Base-by-base conservation (phyloP, 345 rosid genomes). In the Dimocarpus longan region DNA sequence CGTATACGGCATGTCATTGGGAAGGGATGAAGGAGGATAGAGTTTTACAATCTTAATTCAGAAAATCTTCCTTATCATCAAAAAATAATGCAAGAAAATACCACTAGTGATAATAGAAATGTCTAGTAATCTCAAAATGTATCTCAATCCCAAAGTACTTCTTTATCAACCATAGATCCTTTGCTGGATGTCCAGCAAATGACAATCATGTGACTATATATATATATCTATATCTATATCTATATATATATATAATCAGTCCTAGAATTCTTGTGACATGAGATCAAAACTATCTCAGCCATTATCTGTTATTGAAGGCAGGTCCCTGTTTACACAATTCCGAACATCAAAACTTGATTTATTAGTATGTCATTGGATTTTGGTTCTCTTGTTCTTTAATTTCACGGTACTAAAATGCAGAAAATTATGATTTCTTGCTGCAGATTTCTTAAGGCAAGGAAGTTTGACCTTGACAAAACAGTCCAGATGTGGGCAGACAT, bases 361-460 rank as follows among this genome's bases (percentile, higher is more conserved):
- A 5, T 8, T 26, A 39, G 22, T 26, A 26, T 11, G 19, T 16
- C 21, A 13, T 66, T 52, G n/a, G 5, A 40, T 15, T 68, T 68
- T 24, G 26, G 22, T 63, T n/a, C 48, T 44, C 60, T 42, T 26
- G 42, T 60, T 62, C 21, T 52, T 16, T 50, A 69, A 62, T 26
- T 12, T 56, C 54, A 65, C 7, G 28, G 65, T 39, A 71, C 70
- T 70, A 39, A 70, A 52, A 50, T 44, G 18, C 16, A 52, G 75
- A 73, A 42, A 24, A 56, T 13, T 76, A 78, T 63, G 66, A 56
- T 64, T 68, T 21, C 22, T 24, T 72, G 46, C 70, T 74, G 81
- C 86, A 95, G 99, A 82, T 95, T 95, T 85, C 79, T 95, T 67
- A 93, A 92, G 82, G 97, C 99, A 63, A 92, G 98, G 85, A 91